Conservation (phyloP, 1,284 basidiomycete genomes). For the Pterulicium gracile region DNA sequence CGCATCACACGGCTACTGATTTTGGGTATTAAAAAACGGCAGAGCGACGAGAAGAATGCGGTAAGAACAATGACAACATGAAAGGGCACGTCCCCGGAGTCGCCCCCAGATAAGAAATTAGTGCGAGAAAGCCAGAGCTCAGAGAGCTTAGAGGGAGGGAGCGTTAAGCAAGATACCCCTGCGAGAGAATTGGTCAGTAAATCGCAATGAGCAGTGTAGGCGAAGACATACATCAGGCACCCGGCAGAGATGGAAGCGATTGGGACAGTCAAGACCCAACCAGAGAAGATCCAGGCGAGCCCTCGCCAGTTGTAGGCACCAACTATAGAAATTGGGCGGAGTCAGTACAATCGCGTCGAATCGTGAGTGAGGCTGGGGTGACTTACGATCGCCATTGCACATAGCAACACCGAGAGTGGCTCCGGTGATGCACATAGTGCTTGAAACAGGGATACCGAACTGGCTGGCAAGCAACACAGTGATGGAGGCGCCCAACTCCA, state of each 20-base stretch:
- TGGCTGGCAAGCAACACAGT: constrained; percentile 20
- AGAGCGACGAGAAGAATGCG: no score
- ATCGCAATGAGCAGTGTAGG: background rate
- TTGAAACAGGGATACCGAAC: constrained; percentile 19
- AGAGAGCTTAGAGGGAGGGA: no score
- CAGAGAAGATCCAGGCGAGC: background rate
- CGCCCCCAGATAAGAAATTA: no score
- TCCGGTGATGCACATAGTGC: background rate
- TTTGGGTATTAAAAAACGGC: no score
- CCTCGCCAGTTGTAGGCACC: background rate
- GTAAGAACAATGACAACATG: no score
- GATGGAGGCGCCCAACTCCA: constrained; percentile 20
- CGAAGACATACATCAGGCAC: background rate
- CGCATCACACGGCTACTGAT: no score
- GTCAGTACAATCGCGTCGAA: background rate
- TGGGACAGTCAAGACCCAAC: background rate
- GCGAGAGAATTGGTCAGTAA: background rate
- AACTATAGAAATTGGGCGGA: background rate
- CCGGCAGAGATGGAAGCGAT: background rate
- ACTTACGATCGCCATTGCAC: background rate
- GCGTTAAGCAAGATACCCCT: background rate
- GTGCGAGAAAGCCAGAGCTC: no score
- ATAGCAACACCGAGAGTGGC: background rate
- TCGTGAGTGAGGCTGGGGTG: background rate
- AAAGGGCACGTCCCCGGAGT: no score